These are phyloP conservation scores for Porcisia hertigi DNA, from an alignment of 208 protist species.

Conservation along the genomic window DNA sequence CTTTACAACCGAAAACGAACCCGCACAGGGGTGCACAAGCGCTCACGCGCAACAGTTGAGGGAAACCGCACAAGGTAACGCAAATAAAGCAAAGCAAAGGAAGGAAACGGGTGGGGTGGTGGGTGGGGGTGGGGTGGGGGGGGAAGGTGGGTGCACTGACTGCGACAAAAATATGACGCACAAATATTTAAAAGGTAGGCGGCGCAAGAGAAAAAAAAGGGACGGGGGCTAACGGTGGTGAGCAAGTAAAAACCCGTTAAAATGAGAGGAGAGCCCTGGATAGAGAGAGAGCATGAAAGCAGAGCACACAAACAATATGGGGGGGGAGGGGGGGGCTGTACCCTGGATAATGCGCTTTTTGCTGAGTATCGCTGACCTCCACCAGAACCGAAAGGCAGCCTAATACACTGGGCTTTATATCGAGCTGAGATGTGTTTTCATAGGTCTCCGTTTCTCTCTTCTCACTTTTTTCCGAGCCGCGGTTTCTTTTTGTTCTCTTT, in stretches of 20 bases:
- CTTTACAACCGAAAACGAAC: background rate
- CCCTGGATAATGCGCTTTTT: too few relatives aligned
- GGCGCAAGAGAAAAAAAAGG: background rate
- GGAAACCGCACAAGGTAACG: background rate
- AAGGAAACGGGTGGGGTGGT: background rate
- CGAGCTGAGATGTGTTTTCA: too few relatives aligned
- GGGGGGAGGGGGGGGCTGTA: too few relatives aligned
- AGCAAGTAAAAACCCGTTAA: background rate
- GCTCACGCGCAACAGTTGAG: background rate
- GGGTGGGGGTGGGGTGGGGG: too few relatives aligned
- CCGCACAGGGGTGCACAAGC: background rate
- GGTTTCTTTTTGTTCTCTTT: background rate
- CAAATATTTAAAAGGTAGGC: background rate
- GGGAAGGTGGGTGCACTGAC: too few relatives aligned
- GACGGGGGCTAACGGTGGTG: background rate
- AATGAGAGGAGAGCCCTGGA: background rate
- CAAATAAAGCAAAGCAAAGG: background rate
- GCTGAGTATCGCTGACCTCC: too few relatives aligned
- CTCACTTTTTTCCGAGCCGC: too few relatives aligned
- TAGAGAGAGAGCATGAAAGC: background rate
- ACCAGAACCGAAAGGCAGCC: background rate
- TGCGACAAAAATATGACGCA: background rate
- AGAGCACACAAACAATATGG: background rate
- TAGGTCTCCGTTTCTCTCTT: too few relatives aligned
- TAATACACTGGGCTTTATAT: background rate